Evolutionary conservation across 495 filamentous ascomycete genomes (phyloP), one percentile per base, ranked within the genome.

Genomic region (Aspergillus egyptiacus): DNA sequence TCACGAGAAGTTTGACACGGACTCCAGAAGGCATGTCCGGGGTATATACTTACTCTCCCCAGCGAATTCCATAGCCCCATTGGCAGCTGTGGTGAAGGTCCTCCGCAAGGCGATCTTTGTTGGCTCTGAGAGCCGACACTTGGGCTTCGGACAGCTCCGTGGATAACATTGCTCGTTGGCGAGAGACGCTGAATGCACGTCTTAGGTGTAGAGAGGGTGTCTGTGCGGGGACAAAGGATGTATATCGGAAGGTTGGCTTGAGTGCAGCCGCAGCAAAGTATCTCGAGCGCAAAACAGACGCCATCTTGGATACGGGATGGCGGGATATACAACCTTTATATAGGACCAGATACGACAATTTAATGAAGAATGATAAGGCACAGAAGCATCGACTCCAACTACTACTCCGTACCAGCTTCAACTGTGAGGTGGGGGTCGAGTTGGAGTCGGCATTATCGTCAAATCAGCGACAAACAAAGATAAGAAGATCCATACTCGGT

Each of bases 11-110:
- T n/a, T n/a, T n/a, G n/a, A n/a, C n/a, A n/a, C n/a, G n/a, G n/a
- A n/a, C n/a, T n/a, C n/a, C n/a, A n/a, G n/a, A n/a, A n/a, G n/a
- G n/a, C n/a, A n/a, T n/a, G n/a, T n/a, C n/a, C n/a, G 10, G 8
- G n/a, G 3, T 13, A 10, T 43, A 35, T 28, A 66, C 79, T 64
- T 70, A 83, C 80, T 77, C 65, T 64, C 81, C 82, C 79, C 80
- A 86, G 59, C 75, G 60, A 41, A 81, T 74, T 2, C 81, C 82
- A 48, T 62, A 72, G 4, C 83, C 82, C 79, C 79, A 89, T 69
- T 84, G 71, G 57, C 79, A 85, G 2, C 79, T 85, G 33, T 79
- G 58, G 58, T 87, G 85, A 18, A 87, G 70, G 44, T 81, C 75
- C 15, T 70, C 63, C 53, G 80, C 78, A 54, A 89, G 67, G 48